A percentile compares a stretch with the other conserved stretches of the same genome.
Evolutionary conservation across 768 basidiomycete species (phyloP).

Genomic region (Hemileccinum rubropunctum): DNA sequence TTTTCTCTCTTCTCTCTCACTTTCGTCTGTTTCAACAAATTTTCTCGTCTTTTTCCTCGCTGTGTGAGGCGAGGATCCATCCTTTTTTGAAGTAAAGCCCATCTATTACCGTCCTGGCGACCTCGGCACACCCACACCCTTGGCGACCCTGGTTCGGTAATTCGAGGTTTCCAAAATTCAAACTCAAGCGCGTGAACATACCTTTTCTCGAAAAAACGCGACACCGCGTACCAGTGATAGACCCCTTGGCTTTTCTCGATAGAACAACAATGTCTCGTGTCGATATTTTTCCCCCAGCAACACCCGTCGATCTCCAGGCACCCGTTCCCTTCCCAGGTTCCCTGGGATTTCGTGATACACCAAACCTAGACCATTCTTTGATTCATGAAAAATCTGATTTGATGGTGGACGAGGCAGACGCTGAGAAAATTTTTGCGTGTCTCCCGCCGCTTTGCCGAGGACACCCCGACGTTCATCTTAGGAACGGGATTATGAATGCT

Average conservation of each 20-base stretch:
- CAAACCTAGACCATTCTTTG: conserved; percentile 11
- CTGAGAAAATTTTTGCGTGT: conserved; percentile 52
- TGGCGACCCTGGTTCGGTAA: conserved; percentile 78
- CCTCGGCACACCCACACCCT: conserved; percentile 62
- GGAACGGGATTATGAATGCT: conserved; percentile 73
- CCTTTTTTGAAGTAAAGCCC: conserved; percentile 50
- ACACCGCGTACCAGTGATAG: conserved; percentile 26
- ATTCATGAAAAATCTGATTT: conserved; percentile 51
- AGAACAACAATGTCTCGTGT: conserved; percentile 55
- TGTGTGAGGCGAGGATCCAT: conserved; percentile 65
- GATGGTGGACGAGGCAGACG: conserved; percentile 29
- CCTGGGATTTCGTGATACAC: conserved; percentile 23
- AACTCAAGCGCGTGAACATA: conserved; percentile 22
- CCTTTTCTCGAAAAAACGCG: conserved; percentile 26
- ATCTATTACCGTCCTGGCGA: conserved; percentile 52
- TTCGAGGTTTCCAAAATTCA: conserved; percentile 39
- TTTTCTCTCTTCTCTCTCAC: conserved; percentile 11
- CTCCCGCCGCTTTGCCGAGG: conserved; percentile 68
- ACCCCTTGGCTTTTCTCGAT: conserved; percentile 15
- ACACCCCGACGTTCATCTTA: conserved; percentile 70
- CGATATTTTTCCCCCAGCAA: conserved; percentile 41
- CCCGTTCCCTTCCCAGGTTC: conserved; percentile 30
- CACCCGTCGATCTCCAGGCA: conserved; percentile 28
- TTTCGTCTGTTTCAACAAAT: conserved; percentile 7
- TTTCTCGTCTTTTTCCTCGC: conserved; percentile 61